phyloP scores from a whole-genome alignment of 2,329 filamentous ascomycete genomes.

The Xylaria sp. region DNA sequence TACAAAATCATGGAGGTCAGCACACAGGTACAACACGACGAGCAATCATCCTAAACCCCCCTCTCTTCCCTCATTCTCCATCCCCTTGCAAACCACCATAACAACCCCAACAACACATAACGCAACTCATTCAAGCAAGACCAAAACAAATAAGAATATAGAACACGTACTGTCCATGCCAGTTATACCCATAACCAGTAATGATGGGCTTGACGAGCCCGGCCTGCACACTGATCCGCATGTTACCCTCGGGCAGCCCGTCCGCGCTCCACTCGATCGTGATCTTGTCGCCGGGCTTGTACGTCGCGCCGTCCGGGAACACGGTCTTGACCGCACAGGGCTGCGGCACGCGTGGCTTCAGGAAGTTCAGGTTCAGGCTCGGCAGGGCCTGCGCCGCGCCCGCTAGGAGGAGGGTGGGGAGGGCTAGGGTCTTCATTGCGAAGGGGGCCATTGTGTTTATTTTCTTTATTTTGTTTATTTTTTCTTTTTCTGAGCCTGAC shows the following conservation, averaged over 20 bases:
- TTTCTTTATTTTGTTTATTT: not conserved
- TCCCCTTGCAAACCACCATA: constrained; percentile 3
- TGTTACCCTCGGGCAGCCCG: constrained; percentile 9
- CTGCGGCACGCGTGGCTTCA: constrained; percentile 7
- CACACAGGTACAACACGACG: constrained; percentile 11
- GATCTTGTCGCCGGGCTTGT: constrained; percentile 16
- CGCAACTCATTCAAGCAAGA: constrained; percentile 9
- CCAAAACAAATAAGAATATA: constrained; percentile 9
- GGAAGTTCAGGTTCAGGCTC: constrained; percentile 3
- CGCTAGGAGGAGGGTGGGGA: constrained; percentile 13
- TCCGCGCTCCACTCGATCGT: constrained; percentile 9
- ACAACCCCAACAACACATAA: constrained; percentile 9
- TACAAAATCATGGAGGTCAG: constrained; percentile 12
- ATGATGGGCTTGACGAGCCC: constrained; percentile 14
- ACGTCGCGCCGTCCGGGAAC: constrained; percentile 12
- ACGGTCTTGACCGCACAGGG: constrained; percentile 10
- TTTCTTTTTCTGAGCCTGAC: constrained; percentile 1
- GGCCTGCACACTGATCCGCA: constrained; percentile 1
- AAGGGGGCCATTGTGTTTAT: constrained; percentile 10
- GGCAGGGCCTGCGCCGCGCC: constrained; percentile 11
- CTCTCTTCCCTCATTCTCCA: constrained; percentile 2
- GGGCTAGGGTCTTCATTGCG: constrained; percentile 11
- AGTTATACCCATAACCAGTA: constrained; percentile 5
- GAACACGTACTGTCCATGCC: constrained; percentile 8
- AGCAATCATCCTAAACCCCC: constrained; percentile 2